phyloP scores from a whole-genome alignment of 768 basidiomycete species.

The Leccinellum rugosiceps region DNA sequence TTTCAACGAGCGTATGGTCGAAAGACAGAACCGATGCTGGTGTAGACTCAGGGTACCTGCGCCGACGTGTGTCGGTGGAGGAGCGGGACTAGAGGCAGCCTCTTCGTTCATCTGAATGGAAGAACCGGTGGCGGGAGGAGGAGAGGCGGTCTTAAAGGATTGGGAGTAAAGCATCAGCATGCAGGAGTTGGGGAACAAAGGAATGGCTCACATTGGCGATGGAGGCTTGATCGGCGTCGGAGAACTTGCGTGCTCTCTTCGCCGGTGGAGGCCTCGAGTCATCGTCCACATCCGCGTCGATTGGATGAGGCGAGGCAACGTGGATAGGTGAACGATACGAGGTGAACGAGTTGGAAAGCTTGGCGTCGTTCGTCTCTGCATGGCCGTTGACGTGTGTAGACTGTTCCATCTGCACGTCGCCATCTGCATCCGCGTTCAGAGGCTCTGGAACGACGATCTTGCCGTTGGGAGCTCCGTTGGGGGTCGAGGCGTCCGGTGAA shows the following conservation, averaged over 20 bases:
- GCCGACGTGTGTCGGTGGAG: slow-evolving; percentile 7
- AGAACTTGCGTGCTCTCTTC: slow-evolving; percentile 74
- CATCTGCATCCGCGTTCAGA: slow-evolving; percentile 23
- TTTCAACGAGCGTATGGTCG: slow-evolving; percentile 77
- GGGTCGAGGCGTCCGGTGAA: slow-evolving; percentile 9
- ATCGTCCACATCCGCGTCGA: slow-evolving; percentile 31
- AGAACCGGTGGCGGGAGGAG: slow-evolving; percentile 59
- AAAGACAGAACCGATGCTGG: slow-evolving; percentile 79
- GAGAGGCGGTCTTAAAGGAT: slow-evolving; percentile 62
- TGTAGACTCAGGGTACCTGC: slow-evolving; percentile 50
- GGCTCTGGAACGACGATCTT: slow-evolving; percentile 33
- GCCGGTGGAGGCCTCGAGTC: slow-evolving; percentile 74
- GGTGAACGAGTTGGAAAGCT: slow-evolving; percentile 27
- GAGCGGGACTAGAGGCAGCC: slow-evolving; percentile 13
- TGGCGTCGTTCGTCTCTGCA: slow-evolving; percentile 3
- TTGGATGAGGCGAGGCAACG: slow-evolving; percentile 30
- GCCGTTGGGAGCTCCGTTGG: slow-evolving; percentile 16
- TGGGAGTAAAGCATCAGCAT: slow-evolving; percentile 45
- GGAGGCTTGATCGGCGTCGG: slow-evolving; percentile 73
- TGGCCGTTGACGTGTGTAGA: slow-evolving; percentile 25
- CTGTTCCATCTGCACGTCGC: slow-evolving; percentile 32
- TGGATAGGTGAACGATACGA: slow-evolving; percentile 34
- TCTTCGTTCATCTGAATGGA: slow-evolving; percentile 33
- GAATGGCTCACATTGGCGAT: slow-evolving; percentile 63
- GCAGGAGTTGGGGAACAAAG: slow-evolving; percentile 47